Base-by-base conservation (phyloP, 2,329 filamentous ascomycete genomes). In the Aspergillus sp. region DNA sequence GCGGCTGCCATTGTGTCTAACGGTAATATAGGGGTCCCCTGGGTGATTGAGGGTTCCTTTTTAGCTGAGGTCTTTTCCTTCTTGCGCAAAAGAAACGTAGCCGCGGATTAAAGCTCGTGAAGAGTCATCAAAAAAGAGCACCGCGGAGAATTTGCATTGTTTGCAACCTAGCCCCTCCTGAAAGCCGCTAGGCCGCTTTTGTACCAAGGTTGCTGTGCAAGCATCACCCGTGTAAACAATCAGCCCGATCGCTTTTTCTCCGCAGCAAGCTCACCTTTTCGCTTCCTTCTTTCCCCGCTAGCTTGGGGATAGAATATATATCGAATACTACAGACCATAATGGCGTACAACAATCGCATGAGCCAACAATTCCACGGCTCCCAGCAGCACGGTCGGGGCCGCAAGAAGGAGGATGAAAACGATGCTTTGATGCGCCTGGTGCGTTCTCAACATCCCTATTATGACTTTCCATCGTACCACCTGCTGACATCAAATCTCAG, bases 371-470 rank as follows among this genome's bases (percentile, higher is more conserved):
- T 78, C 58, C 77, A 80, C 56, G 73, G 75, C 60, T 66, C 71
- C 47, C 76, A 79, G 63, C 80, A 81, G 61, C 74, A 76, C 54
- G 74, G 71, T 60, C 74, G 78, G 38, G 73, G 71, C 22, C 81
- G 79, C 66, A 83, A 82, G 69, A 83, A 83, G 71, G 81, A 83
- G 62, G 81, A 83, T 60, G 82, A 84, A 22, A 82, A 79, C 58
- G 81, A 84, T 73, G 80, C 81, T 44, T 78, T 84, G 64, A 83
- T 84, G 80, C 80, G 81, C 66, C 73, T 84, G 73, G 82, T 84
- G 62, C 70, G 75, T 65, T 52, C 13, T 15, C 26, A 32, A n/a
- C 8, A 13, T 30, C 9, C 5, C 18, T 9, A 5, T 36, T 17
- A 41, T 42, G 41, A 30, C 13, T n/a, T 30, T 48, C 11, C 12